Conservation (phyloP, 2,329 filamentous ascomycete genomes). For the Fusarium cicatricum region DNA sequence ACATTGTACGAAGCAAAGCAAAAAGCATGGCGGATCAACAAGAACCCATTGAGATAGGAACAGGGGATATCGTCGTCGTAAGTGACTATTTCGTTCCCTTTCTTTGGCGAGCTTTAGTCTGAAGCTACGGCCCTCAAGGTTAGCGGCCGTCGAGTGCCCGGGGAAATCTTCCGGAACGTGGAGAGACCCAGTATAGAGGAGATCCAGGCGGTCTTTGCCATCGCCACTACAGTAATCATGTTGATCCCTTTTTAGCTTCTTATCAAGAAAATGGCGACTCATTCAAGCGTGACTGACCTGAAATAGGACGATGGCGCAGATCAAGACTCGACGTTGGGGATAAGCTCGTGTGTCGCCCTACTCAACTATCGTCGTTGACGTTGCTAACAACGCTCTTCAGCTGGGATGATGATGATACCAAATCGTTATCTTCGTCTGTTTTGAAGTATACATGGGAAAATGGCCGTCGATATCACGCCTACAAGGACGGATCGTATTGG, state of each 20-base stretch:
- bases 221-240: too few species aligned
- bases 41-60: background rate
- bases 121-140: too few species aligned
- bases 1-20: background rate
- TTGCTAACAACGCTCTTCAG: background rate
- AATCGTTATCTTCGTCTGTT: background rate
- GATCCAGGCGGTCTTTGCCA: too few species aligned
- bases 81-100: slow-evolving; percentile 28
- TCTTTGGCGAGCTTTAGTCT: too few species aligned
- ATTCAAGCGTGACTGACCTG: background rate
- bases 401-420: background rate
- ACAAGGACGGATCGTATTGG: background rate
- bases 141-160: too few species aligned
- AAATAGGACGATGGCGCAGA: background rate
- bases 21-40: background rate
- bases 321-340: background rate
- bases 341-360: background rate
- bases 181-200: too few species aligned
- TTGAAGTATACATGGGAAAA: background rate
- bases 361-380: background rate
- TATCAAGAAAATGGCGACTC: too few species aligned
- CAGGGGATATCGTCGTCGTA: slow-evolving; percentile 38
- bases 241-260: too few species aligned
- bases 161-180: too few species aligned
- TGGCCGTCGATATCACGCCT: background rate